Base-by-base conservation (phyloP, 768 basidiomycete species). In the Boletus speciosus region DNA sequence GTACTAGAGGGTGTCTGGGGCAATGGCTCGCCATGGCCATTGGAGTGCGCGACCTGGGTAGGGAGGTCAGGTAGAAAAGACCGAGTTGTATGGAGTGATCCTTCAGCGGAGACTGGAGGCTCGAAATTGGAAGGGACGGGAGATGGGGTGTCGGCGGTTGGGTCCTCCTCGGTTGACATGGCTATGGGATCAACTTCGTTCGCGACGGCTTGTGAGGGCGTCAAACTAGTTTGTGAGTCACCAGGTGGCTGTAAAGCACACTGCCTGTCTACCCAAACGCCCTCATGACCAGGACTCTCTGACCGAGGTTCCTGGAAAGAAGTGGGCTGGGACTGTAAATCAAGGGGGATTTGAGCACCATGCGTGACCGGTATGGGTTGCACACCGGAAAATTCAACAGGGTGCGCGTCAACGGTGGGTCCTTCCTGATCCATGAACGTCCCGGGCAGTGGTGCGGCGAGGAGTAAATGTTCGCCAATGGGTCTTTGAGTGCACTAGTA, bases 1-100 rank as follows among this genome's bases (percentile, higher is more conserved):
- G 52, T 43, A 34, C 54, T 56, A 25, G 59, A 53, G 9, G 71
- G 64, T 21, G 66, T 63, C 25, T 63, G 57, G 21, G 66, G 48
- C 35, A 29, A 49, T 16, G 54, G 23, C 19, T 61, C 61, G 39
- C 44, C 42, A 41, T 54, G 52, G 7, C 52, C 61, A 54, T 66
- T 59, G 36, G 60, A 56, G 39, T 45, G 54, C 27, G 16, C 25
- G 7, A 49, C 54, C 23, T 47, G 60, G 25, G 52, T 14, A 42
- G 56, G 49, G 29, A 48, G 19, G 39, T 37, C 38, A 21, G 62
- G 41, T 3, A 47, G n/a, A 19, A 53, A 55, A 47, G 56, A 41
- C 23, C n/a, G 54, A 15, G 44, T 40, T 12, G 52, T 31, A 36
- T 59, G 52, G 8, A 25, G 23, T 23, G 47, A 41, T 6, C 32